These are phyloP conservation scores for Nyctanthes arbortristis DNA, from an alignment of 257 asterid genomes.

Conservation along the genomic window DNA sequence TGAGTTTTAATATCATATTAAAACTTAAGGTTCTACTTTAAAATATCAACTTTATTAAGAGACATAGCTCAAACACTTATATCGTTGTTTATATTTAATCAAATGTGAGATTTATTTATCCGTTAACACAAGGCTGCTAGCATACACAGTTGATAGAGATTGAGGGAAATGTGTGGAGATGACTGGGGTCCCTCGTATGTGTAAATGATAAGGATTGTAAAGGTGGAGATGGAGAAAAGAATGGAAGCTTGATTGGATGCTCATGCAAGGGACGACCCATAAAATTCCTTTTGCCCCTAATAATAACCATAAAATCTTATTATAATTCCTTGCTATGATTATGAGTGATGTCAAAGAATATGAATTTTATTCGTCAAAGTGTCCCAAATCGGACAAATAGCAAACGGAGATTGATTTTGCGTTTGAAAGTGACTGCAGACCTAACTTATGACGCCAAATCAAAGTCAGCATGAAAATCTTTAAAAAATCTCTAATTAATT, in stretches of 20 bases:
- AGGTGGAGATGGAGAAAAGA: conserved; percentile 34
- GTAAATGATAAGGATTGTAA: conserved; percentile 42
- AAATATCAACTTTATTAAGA: too few relatives aligned
- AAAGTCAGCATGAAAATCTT: conserved; percentile 18
- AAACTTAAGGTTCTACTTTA: too few relatives aligned
- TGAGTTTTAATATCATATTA: too few relatives aligned
- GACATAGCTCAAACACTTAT: too few relatives aligned
- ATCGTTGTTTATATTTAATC: too few relatives aligned
- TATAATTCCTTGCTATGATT: conserved; percentile 49
- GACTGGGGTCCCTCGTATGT: conserved; percentile 36
- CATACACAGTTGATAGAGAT: too few relatives aligned
- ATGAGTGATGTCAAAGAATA: conserved; percentile 57
- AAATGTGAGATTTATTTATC: too few relatives aligned
- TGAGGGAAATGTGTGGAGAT: background rate
- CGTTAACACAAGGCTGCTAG: too few relatives aligned
- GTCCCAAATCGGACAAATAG: conserved; percentile 29
- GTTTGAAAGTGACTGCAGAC: conserved; percentile 24
- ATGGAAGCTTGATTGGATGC: conserved; percentile 26
- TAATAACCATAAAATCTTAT: conserved; percentile 36
- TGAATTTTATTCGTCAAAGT: conserved; percentile 30
- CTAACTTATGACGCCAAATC: conserved; percentile 5
- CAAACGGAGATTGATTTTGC: conserved; percentile 16
- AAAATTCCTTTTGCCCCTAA: conserved; percentile 24
- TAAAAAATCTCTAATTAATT: too few relatives aligned
- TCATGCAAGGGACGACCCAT: conserved; percentile 26